Evolutionary conservation across 441 rosid genomes (phyloP), one percentile per base, ranked within the genome.

Genomic region (Rhodomyrtus psidioides): DNA sequence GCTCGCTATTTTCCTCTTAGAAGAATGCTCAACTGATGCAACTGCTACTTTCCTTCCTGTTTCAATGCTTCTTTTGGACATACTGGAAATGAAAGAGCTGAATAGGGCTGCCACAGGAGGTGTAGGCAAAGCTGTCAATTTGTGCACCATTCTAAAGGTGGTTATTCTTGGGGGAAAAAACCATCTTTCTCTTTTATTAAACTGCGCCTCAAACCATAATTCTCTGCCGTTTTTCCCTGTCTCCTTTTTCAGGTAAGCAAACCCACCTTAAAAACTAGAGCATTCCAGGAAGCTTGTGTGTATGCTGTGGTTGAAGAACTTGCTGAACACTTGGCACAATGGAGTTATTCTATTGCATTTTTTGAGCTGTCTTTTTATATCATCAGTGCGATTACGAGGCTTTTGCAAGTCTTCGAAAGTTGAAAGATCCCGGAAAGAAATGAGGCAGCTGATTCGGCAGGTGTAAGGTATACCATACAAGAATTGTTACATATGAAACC

Each of bases 71-170:
- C 97, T 97, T 84, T 82, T 96, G 91, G 98, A 96, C 90, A 97
- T 97, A 99, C 92, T 97, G 87, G 98, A 97, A 88, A 96, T 96
- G 98, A 97, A 97, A 90, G 98, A 96, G 88, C 90, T 97, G 86
- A 92, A 94, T 84, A 94, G 89, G 87, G 94, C 96, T 62, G 98
- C 98, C 74, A 91, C 93, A 59, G 98, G 98, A 81, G 98, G 99
- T 85, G 92, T 96, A 87, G 99, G 99, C 76, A 95, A 94, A 91
- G 96, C 96, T 85, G 92, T 96, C 21, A 97, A 96, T 90, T 88
- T 97, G 91, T 93, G 89, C 54, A 88, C 96, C 13, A 81, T 91
- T 26, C 83, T 97, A 5, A 97, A 96, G 98, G 99, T 96, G 91
- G 51, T 58, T 54, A 53, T 85, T 55, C 42, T 51, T 28, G n/a